Evolutionary conservation across 169 alveolate genomes (phyloP).

Genomic region (Plasmodium malariae): DNA sequence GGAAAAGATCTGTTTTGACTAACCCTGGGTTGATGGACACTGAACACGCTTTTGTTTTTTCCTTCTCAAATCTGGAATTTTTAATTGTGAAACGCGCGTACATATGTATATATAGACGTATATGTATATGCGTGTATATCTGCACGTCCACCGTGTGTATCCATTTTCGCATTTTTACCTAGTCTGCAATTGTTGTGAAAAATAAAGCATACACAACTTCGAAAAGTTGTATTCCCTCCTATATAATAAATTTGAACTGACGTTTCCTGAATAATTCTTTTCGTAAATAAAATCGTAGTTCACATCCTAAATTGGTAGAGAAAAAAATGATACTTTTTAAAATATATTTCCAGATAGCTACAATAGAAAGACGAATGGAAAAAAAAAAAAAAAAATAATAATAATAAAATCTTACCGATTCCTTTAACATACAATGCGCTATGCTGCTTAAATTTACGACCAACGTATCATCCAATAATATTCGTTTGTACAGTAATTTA

Average conservation of each 20-base stretch:
- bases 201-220: constrained; percentile 65
- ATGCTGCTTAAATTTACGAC: constrained; percentile 62
- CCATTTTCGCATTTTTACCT: constrained; percentile 20
- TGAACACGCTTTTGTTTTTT: constrained; percentile 60
- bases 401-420: constrained; percentile 25
- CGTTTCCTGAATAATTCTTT: background rate
- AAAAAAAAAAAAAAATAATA: constrained; percentile 13
- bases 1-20: constrained; percentile 41
- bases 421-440: constrained; percentile 29
- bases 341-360: background rate
- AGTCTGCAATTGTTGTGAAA: constrained; percentile 53
- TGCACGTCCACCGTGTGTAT: background rate
- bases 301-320: constrained; percentile 41
- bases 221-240: constrained; percentile 67
- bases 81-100: too few species aligned
- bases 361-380: background rate
- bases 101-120: background rate
- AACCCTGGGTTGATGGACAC: constrained; percentile 71
- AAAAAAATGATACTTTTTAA: too few species aligned
- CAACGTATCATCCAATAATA: constrained; percentile 37
- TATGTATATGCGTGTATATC: background rate
- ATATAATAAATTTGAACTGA: constrained; percentile 30
- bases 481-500: constrained; percentile 29
- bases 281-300: constrained; percentile 34
- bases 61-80: constrained; percentile 36